Conservation (phyloP, 805 yeast species). For the Candida awuae region DNA sequence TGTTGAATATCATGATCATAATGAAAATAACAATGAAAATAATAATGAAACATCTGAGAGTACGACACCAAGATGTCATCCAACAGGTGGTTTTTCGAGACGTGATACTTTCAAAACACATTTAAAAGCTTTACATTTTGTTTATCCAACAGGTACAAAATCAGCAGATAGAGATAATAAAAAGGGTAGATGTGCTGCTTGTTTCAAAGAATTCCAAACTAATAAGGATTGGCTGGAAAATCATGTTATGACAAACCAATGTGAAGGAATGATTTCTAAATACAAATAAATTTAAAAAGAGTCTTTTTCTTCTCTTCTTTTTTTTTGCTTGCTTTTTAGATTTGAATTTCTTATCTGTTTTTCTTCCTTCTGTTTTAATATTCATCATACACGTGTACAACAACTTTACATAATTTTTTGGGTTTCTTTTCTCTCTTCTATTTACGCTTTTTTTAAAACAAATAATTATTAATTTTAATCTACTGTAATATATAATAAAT, state of each 20-base stretch:
- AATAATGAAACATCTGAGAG: not conserved
- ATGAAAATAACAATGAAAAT: not conserved
- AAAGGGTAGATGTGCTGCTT: constrained; percentile 47
- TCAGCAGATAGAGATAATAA: constrained; percentile 36
- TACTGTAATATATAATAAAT: too few relatives aligned
- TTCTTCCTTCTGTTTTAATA: too few relatives aligned
- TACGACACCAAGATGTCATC: constrained; percentile 38
- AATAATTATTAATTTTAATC: too few relatives aligned
- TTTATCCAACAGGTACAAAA: constrained; percentile 48
- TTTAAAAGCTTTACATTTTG: constrained; percentile 47
- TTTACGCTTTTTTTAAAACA: too few relatives aligned
- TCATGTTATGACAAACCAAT: constrained; percentile 44
- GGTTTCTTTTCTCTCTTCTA: too few relatives aligned
- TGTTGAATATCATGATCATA: not conserved
- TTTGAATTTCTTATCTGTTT: too few relatives aligned
- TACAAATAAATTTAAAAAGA: constrained; percentile 17
- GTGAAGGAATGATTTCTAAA: constrained; percentile 27
- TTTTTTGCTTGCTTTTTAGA: too few relatives aligned
- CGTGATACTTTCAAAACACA: constrained; percentile 55
- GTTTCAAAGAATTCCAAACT: constrained; percentile 41
- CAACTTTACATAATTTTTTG: too few relatives aligned
- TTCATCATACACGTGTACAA: too few relatives aligned
- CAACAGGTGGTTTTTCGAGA: constrained; percentile 51
- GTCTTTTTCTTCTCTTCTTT: not conserved
- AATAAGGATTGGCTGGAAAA: constrained; percentile 45